These are phyloP conservation scores for Clitopilus hobsonii DNA, from an alignment of 768 basidiomycete species.

Conservation along the genomic window DNA sequence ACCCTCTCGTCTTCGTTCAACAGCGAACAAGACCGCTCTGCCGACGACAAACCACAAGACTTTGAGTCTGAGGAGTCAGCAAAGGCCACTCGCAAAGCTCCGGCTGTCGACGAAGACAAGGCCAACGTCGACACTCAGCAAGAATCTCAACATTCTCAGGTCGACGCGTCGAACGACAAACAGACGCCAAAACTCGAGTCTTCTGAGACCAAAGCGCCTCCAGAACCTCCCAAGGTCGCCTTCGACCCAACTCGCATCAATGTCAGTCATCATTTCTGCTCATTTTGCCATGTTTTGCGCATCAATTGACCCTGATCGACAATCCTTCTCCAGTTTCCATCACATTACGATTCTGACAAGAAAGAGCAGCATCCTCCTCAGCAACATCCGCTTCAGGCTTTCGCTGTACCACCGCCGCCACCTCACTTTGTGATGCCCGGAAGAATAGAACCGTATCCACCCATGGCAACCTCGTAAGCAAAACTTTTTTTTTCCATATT, in stretches of 20 bases:
- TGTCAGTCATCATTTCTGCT: slow-evolving; percentile 30
- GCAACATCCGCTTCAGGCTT: slow-evolving; percentile 11
- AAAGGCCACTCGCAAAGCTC: slow-evolving; percentile 17
- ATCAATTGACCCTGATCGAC: slow-evolving; percentile 29
- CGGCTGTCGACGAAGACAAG: slow-evolving; percentile 6
- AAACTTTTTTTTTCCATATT: slow-evolving; percentile 5
- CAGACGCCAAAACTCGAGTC: slow-evolving; percentile 4
- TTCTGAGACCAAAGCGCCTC: slow-evolving; percentile 2
- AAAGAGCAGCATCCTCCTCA: slow-evolving; percentile 12
- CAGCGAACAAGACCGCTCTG: slow-evolving; percentile 6
- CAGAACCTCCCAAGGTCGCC: slow-evolving; percentile 6
- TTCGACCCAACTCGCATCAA: slow-evolving; percentile 18
- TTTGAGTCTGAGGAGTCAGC: slow-evolving; percentile 6
- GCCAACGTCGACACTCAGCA: neutral
- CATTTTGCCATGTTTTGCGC: slow-evolving; percentile 21
- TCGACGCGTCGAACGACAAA: slow-evolving; percentile 1
- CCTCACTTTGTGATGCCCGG: slow-evolving; percentile 40
- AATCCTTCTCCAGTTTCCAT: slow-evolving; percentile 23
- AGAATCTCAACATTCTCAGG: neutral
- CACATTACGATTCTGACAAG: slow-evolving; percentile 33
- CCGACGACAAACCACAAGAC: slow-evolving; percentile 9
- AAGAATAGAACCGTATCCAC: slow-evolving; percentile 31
- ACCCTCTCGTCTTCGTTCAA: slow-evolving; percentile 12
- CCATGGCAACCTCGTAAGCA: slow-evolving; percentile 26
- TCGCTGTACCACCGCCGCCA: slow-evolving; percentile 13